Evolutionary conservation across 2,329 filamentous ascomycete genomes (phyloP), one percentile per base, ranked within the genome.

Genomic region (Ophiocordyceps camponoti-floridani): DNA sequence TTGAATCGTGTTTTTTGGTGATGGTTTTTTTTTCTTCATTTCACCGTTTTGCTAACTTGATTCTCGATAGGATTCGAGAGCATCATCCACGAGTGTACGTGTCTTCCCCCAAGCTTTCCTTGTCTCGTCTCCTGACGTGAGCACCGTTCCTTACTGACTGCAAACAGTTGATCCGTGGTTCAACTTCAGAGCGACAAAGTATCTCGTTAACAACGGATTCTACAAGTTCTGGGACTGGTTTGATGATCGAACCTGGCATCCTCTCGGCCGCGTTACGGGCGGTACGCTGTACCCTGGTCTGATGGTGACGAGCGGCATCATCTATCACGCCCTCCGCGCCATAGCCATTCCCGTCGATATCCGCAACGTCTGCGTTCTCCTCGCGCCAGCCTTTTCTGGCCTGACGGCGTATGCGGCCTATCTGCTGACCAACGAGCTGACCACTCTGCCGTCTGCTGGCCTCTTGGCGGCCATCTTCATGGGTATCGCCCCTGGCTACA

Each of bases 201-300:
- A 98, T 59, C 77, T 98, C 46, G 85, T 98, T 46, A 77, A 89
- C 59, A 78, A 98, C 79, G 91, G 91, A 56, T 96, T 98, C 69
- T 93, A 94, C 65, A 87, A 84, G 64, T 98, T 98, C 63, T 98
- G 91, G 91, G 89, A 98, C 64, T 98, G 91, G 91, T 98, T 98
- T 60, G 91, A 98, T 66, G 91, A 98, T 71, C 81, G 91, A 70
- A 98, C 91, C 77, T 98, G 91, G 91, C 89, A 98, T 66, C 91
- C 91, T 55, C 82, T 98, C 49, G 91, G 91, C 56, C 86, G 91
- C 69, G 91, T 98, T 60, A 98, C 91, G 48, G 91, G 91, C 66
- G 91, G 91, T 59, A 98, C 91, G n/a, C 77, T 98, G 50, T 98
- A 98, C 63, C 91, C 91, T 43, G 91, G 91, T 56, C 74, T 98